Evolutionary conservation across 352 stramenopile genomes (phyloP).

Genomic region (Pythium folliculosum): DNA sequence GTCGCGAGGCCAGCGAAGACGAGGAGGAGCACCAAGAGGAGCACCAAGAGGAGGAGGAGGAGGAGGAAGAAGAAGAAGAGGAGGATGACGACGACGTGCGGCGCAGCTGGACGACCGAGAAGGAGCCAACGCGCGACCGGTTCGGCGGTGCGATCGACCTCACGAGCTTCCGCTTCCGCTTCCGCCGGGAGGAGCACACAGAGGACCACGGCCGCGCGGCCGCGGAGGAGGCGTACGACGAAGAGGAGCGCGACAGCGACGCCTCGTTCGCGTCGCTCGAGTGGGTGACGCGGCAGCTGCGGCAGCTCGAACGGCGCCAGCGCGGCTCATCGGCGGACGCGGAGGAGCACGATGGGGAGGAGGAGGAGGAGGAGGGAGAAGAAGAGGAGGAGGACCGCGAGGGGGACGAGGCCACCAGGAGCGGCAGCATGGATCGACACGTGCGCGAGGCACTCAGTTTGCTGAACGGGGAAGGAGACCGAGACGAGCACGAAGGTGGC

Average conservation of each 20-base stretch:
- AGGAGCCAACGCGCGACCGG: constrained; percentile 7
- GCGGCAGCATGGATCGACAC: constrained; percentile 47
- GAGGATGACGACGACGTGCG: constrained; percentile 31
- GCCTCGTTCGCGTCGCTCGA: constrained; percentile 32
- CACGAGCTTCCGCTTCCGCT: constrained; percentile 21
- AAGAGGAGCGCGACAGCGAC: constrained; percentile 20
- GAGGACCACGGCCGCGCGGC: constrained; percentile 4
- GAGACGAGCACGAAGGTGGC: constrained; percentile 17
- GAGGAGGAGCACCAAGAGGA: constrained; percentile 9
- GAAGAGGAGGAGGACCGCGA: background rate
- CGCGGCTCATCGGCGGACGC: constrained; percentile 12
- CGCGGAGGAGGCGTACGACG: constrained; percentile 7
- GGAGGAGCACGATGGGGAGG: constrained; percentile 31
- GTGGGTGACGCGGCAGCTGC: constrained; percentile 31
- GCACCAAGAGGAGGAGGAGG: constrained; percentile 4
- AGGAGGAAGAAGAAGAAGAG: constrained; percentile 30
- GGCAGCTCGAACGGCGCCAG: constrained; percentile 18
- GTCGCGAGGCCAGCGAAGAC: constrained; percentile 2
- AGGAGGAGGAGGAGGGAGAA: constrained; percentile 5
- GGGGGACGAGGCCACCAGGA: constrained; percentile 2
- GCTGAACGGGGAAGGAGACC: constrained; percentile 34
- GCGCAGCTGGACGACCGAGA: constrained; percentile 31
- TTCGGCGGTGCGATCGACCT: background rate
- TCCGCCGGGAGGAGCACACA: background rate
- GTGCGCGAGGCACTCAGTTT: constrained; percentile 54